Evolutionary conservation across 116 monocot genomes (phyloP).

Genomic region (Zostera marina): DNA sequence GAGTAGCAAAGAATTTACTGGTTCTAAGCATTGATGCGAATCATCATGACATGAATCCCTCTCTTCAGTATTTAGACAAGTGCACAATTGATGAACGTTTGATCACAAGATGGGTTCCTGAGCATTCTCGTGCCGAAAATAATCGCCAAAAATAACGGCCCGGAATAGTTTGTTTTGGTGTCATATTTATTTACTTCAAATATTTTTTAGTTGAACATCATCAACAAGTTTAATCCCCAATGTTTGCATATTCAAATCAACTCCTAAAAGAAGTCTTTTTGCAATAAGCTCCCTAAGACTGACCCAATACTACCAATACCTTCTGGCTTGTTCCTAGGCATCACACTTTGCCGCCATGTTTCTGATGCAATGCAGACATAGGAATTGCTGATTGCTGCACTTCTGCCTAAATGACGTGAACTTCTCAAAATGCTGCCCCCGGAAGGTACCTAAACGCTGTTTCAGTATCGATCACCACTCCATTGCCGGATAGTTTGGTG

Average conservation of each 20-base stretch:
- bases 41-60: background rate
- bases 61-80: conserved; percentile 19
- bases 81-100: conserved; percentile 33
- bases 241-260: background rate
- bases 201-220: no score
- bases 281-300: conserved; percentile 15
- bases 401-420: conserved; percentile 1
- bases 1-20: conserved; percentile 58
- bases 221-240: no score
- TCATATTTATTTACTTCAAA: no score
- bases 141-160: conserved; percentile 5
- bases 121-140: conserved; percentile 29
- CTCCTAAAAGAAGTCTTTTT: conserved; percentile 16
- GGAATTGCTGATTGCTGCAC: background rate
- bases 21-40: conserved; percentile 21
- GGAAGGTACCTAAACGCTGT: conserved; percentile 16
- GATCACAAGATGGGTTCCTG: conserved; percentile 52
- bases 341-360: conserved; percentile 1
- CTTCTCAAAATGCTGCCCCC: conserved; percentile 5
- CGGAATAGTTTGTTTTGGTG: background rate
- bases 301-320: conserved; percentile 5
- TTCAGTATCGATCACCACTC: conserved; percentile 17
- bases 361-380: background rate
- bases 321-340: conserved; percentile 8
- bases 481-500: background rate